Evolutionary conservation across 768 basidiomycete genomes (phyloP).

Genomic region (Lyophyllum decastes): DNA sequence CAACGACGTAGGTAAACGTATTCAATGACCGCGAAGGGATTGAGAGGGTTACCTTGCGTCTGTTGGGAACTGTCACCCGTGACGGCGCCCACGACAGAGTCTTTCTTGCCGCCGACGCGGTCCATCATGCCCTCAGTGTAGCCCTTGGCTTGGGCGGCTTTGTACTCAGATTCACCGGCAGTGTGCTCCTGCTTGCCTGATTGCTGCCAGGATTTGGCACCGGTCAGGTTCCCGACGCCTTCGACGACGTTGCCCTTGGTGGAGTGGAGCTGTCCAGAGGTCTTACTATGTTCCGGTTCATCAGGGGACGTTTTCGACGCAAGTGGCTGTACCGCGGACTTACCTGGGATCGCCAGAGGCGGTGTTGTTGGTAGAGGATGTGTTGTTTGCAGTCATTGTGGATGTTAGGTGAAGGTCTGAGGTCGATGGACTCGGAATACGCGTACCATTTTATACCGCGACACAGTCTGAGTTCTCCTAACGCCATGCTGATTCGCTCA

Average conservation of each 20-base stretch:
- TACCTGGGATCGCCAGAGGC: slow-evolving; percentile 14
- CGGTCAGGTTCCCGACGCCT: slow-evolving; percentile 46
- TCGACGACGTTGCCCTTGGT: slow-evolving; percentile 38
- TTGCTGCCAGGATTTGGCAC: slow-evolving; percentile 41
- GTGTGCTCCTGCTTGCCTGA: slow-evolving; percentile 54
- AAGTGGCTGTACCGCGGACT: background rate
- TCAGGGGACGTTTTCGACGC: background rate
- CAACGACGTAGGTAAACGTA: background rate
- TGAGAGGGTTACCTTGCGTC: slow-evolving; percentile 31
- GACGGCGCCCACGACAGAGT: slow-evolving; percentile 47
- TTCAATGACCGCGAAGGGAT: background rate
- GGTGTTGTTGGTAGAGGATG: slow-evolving; percentile 1
- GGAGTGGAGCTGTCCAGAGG: slow-evolving; percentile 43
- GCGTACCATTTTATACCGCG: background rate
- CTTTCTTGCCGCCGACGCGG: slow-evolving; percentile 47
- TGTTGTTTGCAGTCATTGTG: background rate
- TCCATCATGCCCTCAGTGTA: slow-evolving; percentile 50
- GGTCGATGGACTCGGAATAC: background rate
- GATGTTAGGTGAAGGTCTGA: background rate
- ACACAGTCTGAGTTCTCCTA: no score
- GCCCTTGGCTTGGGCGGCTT: slow-evolving; percentile 47
- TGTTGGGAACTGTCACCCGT: slow-evolving; percentile 49
- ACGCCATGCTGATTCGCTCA: no score
- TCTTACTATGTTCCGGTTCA: slow-evolving; percentile 29
- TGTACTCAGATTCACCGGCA: slow-evolving; percentile 47